Percentiles rank a stretch among this genome's conserved stretches.
Conservation (phyloP, 768 basidiomycete genomes). For the Hygrocybe punicea region DNA sequence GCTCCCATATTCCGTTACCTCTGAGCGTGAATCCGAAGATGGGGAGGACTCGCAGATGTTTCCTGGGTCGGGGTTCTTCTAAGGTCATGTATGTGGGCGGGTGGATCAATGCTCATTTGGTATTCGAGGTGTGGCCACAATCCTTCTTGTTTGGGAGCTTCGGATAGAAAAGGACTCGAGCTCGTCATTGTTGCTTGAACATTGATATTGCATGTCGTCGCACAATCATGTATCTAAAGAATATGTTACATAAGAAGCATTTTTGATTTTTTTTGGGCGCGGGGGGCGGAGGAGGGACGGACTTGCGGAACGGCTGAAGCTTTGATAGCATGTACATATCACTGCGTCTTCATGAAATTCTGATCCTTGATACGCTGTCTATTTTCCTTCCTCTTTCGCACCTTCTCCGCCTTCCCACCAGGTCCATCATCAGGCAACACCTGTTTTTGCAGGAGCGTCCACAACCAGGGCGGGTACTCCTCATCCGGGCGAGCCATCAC, state of each 20-base stretch:
- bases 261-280: not conserved
- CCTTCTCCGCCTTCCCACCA: constrained; percentile 63
- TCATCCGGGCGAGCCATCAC: constrained; percentile 76
- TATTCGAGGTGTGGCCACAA: not conserved
- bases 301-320: no score
- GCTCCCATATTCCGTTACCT: constrained; percentile 27
- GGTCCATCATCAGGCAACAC: constrained; percentile 67
- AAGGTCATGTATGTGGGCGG: not conserved
- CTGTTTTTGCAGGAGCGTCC: constrained; percentile 67
- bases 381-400: constrained; percentile 56
- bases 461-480: constrained; percentile 86
- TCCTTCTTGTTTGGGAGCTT: not conserved
- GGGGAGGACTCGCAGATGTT: constrained; percentile 35
- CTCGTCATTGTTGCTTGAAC: not conserved
- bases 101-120: not conserved
- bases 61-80: constrained; percentile 40
- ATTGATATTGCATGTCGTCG: not conserved
- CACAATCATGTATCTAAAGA: not conserved
- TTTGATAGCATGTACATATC: constrained; percentile 9
- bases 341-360: constrained; percentile 86
- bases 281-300: no score
- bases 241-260: not conserved
- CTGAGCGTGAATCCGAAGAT: constrained; percentile 21
- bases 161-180: not conserved
- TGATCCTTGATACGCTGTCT: constrained; percentile 70